Conservation (phyloP, 805 yeast species). For the Spathaspora sp. region DNA sequence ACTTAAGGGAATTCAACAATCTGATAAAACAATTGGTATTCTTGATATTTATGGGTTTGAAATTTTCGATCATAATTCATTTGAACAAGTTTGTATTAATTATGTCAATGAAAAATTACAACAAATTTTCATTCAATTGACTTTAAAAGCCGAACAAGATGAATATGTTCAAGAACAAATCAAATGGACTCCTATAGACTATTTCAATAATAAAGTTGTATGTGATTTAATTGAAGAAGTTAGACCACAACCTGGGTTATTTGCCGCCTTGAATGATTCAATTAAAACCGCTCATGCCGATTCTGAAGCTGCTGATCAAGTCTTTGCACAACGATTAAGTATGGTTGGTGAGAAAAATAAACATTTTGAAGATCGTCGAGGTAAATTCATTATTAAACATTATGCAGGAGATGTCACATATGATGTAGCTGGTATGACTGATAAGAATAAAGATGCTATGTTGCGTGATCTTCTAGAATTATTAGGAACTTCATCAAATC, state of each 20-base stretch:
- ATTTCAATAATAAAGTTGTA: constrained; percentile 92
- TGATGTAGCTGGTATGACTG: constrained; percentile 87
- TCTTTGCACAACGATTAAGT: constrained; percentile 87
- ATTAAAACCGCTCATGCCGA: constrained; percentile 99
- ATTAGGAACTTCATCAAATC: constrained; percentile 65
- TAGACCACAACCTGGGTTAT: constrained; percentile 89
- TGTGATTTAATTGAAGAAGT: constrained; percentile 93
- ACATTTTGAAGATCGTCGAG: constrained; percentile 84
- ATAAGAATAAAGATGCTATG: constrained; percentile 93
- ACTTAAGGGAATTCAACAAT: constrained; percentile 41
- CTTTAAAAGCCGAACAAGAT: constrained; percentile 95
- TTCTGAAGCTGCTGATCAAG: constrained; percentile 92
- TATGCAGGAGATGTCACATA: constrained; percentile 98
- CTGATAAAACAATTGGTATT: constrained; percentile 77
- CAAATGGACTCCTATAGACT: constrained; percentile 95
- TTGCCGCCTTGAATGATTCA: constrained; percentile 95
- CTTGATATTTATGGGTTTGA: constrained; percentile 96
- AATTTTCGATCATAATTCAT: constrained; percentile 90
- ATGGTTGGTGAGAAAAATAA: constrained; percentile 73
- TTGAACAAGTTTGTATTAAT: constrained; percentile 93
- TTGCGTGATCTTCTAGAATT: constrained; percentile 83
- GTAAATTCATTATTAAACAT: constrained; percentile 87
- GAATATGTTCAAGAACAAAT: constrained; percentile 94
- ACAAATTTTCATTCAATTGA: constrained; percentile 93
- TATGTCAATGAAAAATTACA: constrained; percentile 94